Percentiles rank a stretch among this genome's conserved stretches.
These are phyloP conservation scores for Strigomonas culicis DNA, from an alignment of 208 protist species.

Conservation along the genomic window DNA sequence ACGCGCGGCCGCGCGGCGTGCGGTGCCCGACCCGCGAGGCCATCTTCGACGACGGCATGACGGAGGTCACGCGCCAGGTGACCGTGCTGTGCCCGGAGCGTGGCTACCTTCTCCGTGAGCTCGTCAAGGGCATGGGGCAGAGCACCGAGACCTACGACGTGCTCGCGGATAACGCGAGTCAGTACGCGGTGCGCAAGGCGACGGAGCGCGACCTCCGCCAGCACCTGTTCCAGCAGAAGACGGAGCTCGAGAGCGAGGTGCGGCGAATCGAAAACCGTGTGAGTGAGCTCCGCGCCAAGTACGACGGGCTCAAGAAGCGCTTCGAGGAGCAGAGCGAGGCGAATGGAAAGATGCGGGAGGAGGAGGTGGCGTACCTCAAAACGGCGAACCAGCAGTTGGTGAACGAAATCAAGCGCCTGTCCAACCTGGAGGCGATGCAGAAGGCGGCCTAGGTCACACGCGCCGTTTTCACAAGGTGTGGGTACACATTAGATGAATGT, in stretches of 20 bases:
- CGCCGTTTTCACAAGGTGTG: too few relatives aligned
- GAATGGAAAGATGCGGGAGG: conserved; percentile 65
- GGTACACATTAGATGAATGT: too few relatives aligned
- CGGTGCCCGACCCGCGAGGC: conserved; percentile 70
- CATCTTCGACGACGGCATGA: conserved; percentile 73
- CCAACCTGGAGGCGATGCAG: conserved; percentile 47
- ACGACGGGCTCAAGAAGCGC: conserved; percentile 69
- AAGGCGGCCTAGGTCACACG: background rate
- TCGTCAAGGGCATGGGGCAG: conserved; percentile 55
- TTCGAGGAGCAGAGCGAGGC: conserved; percentile 79
- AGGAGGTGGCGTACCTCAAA: conserved; percentile 88
- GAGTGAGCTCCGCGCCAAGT: conserved; percentile 79
- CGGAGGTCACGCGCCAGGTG: conserved; percentile 85
- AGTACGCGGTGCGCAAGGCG: conserved; percentile 86
- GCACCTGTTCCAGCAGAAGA: conserved; percentile 63
- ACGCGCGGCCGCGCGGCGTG: conserved; percentile 57
- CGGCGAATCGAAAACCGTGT: conserved; percentile 83
- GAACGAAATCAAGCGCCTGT: conserved; percentile 85
- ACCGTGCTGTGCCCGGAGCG: conserved; percentile 86
- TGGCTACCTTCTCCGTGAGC: conserved; percentile 69
- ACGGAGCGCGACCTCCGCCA: conserved; percentile 77
- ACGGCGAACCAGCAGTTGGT: conserved; percentile 83
- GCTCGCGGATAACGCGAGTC: conserved; percentile 77
- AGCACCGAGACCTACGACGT: conserved; percentile 80
- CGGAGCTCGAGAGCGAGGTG: conserved; percentile 75